Percentiles rank a stretch among this genome's conserved stretches.
These are phyloP conservation scores for Leptodermis oblonga DNA, from an alignment of 257 asterid genomes.

Conservation along the genomic window DNA sequence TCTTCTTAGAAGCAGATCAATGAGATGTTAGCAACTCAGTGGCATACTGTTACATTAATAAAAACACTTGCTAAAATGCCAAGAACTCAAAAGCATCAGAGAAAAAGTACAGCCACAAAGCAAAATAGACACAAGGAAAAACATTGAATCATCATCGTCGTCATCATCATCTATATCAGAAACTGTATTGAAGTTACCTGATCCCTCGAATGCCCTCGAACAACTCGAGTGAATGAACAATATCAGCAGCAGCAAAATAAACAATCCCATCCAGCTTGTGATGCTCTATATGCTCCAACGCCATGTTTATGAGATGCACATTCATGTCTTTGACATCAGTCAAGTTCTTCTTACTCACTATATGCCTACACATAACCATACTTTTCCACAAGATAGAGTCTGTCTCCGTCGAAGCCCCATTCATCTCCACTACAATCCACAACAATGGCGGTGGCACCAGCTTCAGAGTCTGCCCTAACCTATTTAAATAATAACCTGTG, in stretches of 20 bases:
- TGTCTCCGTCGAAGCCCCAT: slow-evolving; percentile 67
- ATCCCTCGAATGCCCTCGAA: slow-evolving; percentile 69
- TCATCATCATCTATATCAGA: not conserved
- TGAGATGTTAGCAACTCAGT: not conserved
- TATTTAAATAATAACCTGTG: slow-evolving; percentile 74
- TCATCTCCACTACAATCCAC: slow-evolving; percentile 98
- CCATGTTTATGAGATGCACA: slow-evolving; percentile 88
- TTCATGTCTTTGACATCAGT: slow-evolving; percentile 68
- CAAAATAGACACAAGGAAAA: not conserved
- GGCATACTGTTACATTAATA: not conserved
- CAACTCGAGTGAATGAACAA: slow-evolving; percentile 68
- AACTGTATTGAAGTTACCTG: slow-evolving; percentile 40
- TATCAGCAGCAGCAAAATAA: slow-evolving; percentile 93
- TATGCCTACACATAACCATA: slow-evolving; percentile 76
- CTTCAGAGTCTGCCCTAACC: slow-evolving; percentile 80
- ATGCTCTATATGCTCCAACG: slow-evolving; percentile 79
- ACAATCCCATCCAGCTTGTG: slow-evolving; percentile 87
- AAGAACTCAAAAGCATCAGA: not conserved
- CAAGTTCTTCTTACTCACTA: slow-evolving; percentile 61
- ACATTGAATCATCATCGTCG: not conserved
- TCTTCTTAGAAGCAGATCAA: not conserved
- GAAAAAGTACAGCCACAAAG: not conserved
- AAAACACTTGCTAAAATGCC: not conserved
- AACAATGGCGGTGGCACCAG: slow-evolving; percentile 65
- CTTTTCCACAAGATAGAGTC: slow-evolving; percentile 72